Evolutionary conservation across 2,329 filamentous ascomycete genomes (phyloP).

Genomic region (Pyrenochaeta sp.): DNA sequence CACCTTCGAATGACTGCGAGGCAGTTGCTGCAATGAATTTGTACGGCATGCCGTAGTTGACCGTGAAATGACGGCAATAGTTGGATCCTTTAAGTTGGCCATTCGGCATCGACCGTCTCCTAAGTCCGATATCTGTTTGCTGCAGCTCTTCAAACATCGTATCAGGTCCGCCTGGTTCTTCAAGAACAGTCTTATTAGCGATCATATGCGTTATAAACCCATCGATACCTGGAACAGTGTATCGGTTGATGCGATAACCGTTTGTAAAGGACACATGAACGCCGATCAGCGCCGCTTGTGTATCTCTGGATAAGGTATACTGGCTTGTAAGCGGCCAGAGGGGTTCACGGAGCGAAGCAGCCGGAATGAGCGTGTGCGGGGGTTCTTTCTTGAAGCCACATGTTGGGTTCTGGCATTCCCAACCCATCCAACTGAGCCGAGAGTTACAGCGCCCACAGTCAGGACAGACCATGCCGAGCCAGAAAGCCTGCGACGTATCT

Average conservation of each 20-base stretch:
- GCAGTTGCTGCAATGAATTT: slow-evolving; percentile 68
- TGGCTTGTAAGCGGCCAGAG: slow-evolving; percentile 46
- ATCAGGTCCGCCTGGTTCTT: slow-evolving; percentile 64
- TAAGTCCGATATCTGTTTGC: slow-evolving; percentile 49
- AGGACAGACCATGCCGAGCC: slow-evolving; percentile 72
- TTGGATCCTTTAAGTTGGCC: slow-evolving; percentile 52
- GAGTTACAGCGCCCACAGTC: slow-evolving; percentile 69
- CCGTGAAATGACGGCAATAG: slow-evolving; percentile 61
- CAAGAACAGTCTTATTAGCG: slow-evolving; percentile 63
- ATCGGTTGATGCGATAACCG: slow-evolving; percentile 56
- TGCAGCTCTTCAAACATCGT: slow-evolving; percentile 65
- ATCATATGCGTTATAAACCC: slow-evolving; percentile 64
- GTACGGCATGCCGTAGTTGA: slow-evolving; percentile 70
- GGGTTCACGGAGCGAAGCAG: slow-evolving; percentile 42
- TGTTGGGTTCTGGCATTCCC: slow-evolving; percentile 64
- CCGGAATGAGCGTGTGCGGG: slow-evolving; percentile 40
- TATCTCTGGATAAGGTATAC: slow-evolving; percentile 43
- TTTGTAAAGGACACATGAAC: slow-evolving; percentile 44
- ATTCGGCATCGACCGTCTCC: slow-evolving; percentile 20
- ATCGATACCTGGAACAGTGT: slow-evolving; percentile 57
- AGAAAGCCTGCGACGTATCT: slow-evolving; percentile 62
- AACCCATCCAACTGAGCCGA: slow-evolving; percentile 67
- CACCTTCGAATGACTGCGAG: slow-evolving; percentile 31
- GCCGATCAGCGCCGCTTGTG: slow-evolving; percentile 42
- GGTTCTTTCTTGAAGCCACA: slow-evolving; percentile 60